Conservation (phyloP, 1,284 basidiomycete genomes). For the Macrocystidia cucumis region DNA sequence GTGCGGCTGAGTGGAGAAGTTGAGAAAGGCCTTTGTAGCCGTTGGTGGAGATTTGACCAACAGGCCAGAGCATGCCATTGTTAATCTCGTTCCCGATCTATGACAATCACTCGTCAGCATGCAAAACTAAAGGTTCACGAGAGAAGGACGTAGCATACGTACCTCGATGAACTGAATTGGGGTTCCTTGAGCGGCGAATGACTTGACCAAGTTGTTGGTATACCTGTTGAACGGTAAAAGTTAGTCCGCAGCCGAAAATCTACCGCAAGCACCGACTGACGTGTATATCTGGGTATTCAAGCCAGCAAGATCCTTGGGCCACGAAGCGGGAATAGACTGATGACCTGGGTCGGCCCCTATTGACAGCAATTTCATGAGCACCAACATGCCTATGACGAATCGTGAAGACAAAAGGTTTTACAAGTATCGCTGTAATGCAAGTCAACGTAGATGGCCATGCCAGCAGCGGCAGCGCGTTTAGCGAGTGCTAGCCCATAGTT, state of each 20-base stretch:
- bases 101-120: no score
- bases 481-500: slow-evolving; percentile 47
- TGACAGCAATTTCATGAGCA: neutral
- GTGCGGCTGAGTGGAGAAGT: slow-evolving; percentile 54
- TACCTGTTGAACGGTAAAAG: slow-evolving; percentile 28
- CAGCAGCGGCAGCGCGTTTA: slow-evolving; percentile 46
- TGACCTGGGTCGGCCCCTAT: slow-evolving; percentile 58
- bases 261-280: slow-evolving; percentile 19
- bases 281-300: slow-evolving; percentile 49
- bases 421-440: slow-evolving; percentile 61
- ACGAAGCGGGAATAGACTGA: slow-evolving; percentile 50
- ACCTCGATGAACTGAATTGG: slow-evolving; percentile 46
- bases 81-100: slow-evolving; percentile 61
- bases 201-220: slow-evolving; percentile 40
- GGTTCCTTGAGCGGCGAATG: slow-evolving; percentile 45
- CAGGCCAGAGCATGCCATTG: slow-evolving; percentile 55
- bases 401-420: slow-evolving; percentile 17
- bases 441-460: slow-evolving; percentile 51
- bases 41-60: slow-evolving; percentile 44
- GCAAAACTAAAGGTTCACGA: neutral
- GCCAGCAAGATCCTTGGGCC: slow-evolving; percentile 43
- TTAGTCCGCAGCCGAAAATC: no score
- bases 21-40: slow-evolving; percentile 50
- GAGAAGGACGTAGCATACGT: slow-evolving; percentile 4
- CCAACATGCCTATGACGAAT: neutral